Base-by-base conservation (phyloP, 2,329 filamentous ascomycete species). In the Zymoseptoria brevis region DNA sequence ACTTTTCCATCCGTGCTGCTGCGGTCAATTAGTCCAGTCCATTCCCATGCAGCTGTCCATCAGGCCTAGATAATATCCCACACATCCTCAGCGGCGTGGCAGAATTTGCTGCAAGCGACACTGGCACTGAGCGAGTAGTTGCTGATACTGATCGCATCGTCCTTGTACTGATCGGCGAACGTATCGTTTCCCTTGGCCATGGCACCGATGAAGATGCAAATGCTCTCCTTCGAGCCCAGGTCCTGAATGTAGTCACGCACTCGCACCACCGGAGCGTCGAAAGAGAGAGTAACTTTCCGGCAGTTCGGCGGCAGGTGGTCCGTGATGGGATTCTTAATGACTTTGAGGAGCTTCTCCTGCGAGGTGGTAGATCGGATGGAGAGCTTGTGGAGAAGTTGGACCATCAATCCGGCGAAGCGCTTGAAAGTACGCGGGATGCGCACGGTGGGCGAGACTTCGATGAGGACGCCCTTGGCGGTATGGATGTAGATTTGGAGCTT, bases 41-140 rank as follows among this genome's bases (percentile, higher is more conserved):
- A 11, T 1, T 51, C 8, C 22, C 22, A 1, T 2, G 16, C 16
- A 24, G 22, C n/a, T n/a, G n/a, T 53, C 51, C 11, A 16, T 45
- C 35, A 45, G 21, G 30, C 41, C 81, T 86, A 99, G 70, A 96
- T 83, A 68, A 99, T 89, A 72, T 90, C 86, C 94, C 94, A 99
- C 41, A 88, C 87, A 75, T 99, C 94, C 77, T 99, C 94, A 50
- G 92, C 93, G 49, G 93, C 94, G 76, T 99, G 94, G 77, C 94
- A 97, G 81, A 99, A 97, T 76, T 97, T 99, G 84, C 93, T 96
- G 82, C 94, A 99, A 50, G 94, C 93, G 63, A 99, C 94, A 79
- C 93, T 97, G 62, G 94, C 94, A 71, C 90, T 96, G 64, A 99
- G 82, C 72, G 92, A 96, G 82, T 89, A 99, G 76, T 96, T 96